Base-by-base conservation (phyloP, 495 filamentous ascomycete genomes). In the Entonaema liquescens region DNA sequence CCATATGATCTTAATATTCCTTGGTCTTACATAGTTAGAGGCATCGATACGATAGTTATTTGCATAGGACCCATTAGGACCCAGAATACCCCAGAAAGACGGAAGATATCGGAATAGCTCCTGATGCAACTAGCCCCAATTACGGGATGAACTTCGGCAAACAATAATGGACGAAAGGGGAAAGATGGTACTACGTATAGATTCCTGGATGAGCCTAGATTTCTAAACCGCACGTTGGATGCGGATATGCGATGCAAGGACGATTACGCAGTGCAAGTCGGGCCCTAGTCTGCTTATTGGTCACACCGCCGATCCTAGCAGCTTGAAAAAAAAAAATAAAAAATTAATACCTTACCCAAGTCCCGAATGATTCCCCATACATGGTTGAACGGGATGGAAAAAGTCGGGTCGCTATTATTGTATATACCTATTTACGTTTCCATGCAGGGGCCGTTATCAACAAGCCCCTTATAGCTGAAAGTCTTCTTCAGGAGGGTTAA, bases 141-240 rank as follows among this genome's bases (percentile, higher is more conserved):
- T n/a, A 54, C 67, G 71, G 71, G 71, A 67, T 70, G 67, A 74
- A 70, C 67, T 67, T 74, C 71, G 71, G 71, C 62, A 67, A 60
- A 23, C 62, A 13, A 7, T 33, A 56, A 36, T 57, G 71, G 54
- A 54, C 35, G 58, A 73, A 53, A 42, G 42, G 54, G 36, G 21
- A 33, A 38, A 53, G 56, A 69, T 61, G 55, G 17, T 47, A 47
- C 19, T 47, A 23, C 42, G 19, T 47, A 47, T 52, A 47, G 12
- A 36, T 23, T 55, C 59, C 29, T 60, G 28, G 59, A 47, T 28
- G 57, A 50, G 49, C 35, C 55, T 29, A 42, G 70, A 40, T 35
- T 65, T n/a, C 26, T 47, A 26, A 63, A 70, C 19, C 28, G 58
- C 67, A 70, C 70, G 65, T 44, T 50, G 49, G 62, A 58, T 62